Evolutionary conservation across 495 filamentous ascomycete species (phyloP), one percentile per base, ranked within the genome.

Genomic region (Hyaloscypha finlandica): DNA sequence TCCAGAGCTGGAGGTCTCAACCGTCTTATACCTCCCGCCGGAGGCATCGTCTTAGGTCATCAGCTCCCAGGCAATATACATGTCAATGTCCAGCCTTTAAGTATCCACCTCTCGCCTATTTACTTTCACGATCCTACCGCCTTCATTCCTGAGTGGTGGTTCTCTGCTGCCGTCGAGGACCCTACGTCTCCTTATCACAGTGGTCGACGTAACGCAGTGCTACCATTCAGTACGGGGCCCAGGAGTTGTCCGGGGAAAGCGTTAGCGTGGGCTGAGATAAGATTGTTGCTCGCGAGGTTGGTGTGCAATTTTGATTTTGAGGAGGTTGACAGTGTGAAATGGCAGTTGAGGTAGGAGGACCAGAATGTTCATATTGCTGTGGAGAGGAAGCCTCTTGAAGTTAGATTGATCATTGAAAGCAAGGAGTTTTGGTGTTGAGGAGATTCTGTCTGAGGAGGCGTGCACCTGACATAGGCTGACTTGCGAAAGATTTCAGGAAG

Each of bases 191-290:
- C n/a, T 14, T 84, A 78, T 67, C 68, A 65, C 22, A 75, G 77
- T 20, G 85, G 86, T 65, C 70, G 75, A 12, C 70, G 74, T 14
- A 75, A 78, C n/a, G 79, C 79, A 4, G 71, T 82, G 32, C 81
- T 86, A 66, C 85, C 87, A 1, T 91, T 91, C 64, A 79, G 79
- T 32, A 30, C 83, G n/a, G 88, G 88, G 0, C 79, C 84, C 3
- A 74, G 88, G 16, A 85, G 87, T 67, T 90, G 87, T 66, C 74
- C 88, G 25, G 88, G 87, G 25, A 75, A 80, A 68, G 83, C 82
- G 25, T 37, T 76, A 9, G 74, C 73, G 20, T 77, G 74, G 77
- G 39, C 77, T 20, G 74, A 77, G 19, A 20, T 78, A 30, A 70
- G 70, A 4, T 72, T 70, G 16, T 67, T 67, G 22, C 25, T 77